A percentile compares a stretch with the other conserved stretches of the same genome.
phyloP scores from a whole-genome alignment of 768 basidiomycete species.

The Amanita brunnescens region DNA sequence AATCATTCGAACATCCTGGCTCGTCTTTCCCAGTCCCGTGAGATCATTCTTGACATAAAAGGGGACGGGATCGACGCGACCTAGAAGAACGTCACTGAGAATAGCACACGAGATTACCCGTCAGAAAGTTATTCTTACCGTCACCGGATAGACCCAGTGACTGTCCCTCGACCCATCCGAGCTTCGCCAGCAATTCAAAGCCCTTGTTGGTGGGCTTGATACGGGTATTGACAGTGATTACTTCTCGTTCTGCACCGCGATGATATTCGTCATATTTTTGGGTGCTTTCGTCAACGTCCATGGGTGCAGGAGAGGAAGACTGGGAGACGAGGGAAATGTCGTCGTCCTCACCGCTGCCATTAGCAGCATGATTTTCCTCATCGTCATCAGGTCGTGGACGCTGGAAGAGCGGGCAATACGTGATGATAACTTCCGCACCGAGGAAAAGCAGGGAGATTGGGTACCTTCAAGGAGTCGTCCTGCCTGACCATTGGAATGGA shows the following conservation, averaged over 20 bases:
- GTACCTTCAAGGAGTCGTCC: constrained; percentile 53
- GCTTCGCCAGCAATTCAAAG: constrained; percentile 68
- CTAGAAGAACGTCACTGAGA: constrained; percentile 28
- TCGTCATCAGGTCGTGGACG: constrained; percentile 46
- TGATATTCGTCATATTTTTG: constrained; percentile 63
- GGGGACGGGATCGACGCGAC: constrained; percentile 76
- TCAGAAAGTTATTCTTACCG: constrained; percentile 32
- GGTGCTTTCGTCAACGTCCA: constrained; percentile 41
- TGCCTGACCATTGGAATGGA: constrained; percentile 43
- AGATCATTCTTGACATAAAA: constrained; percentile 72
- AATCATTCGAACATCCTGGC: constrained; percentile 75
- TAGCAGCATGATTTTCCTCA: constrained; percentile 32
- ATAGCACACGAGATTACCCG: not conserved
- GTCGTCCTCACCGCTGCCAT: constrained; percentile 53
- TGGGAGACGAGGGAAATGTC: constrained; percentile 67
- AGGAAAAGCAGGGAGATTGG: constrained; percentile 39
- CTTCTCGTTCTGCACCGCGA: constrained; percentile 42
- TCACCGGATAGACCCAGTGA: constrained; percentile 70
- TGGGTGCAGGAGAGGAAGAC: constrained; percentile 63
- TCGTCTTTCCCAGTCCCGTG: constrained; percentile 73
- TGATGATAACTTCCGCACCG: constrained; percentile 25
- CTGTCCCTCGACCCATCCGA: constrained; percentile 78
- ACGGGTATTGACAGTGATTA: constrained; percentile 75
- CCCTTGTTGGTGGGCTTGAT: constrained; percentile 76
- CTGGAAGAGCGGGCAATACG: constrained; percentile 55